A percentile compares a stretch with the other conserved stretches of the same genome.
Evolutionary conservation across 208 protist species (phyloP).

Genomic region (Leishmania martiniquensis): DNA sequence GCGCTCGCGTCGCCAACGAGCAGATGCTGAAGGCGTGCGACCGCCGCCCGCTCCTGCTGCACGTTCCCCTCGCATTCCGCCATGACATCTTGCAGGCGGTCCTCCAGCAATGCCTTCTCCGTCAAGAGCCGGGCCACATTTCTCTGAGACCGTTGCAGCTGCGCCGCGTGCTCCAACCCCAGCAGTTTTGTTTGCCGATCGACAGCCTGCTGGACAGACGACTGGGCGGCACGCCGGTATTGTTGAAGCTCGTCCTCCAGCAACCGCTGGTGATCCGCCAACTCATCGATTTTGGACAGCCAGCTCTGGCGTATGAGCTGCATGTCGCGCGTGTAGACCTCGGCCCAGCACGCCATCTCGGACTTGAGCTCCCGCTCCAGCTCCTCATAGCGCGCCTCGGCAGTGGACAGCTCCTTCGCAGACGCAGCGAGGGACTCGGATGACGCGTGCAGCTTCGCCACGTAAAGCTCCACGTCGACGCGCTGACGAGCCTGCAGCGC

Average conservation of each 20-base stretch:
- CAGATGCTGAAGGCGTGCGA: conserved; percentile 10
- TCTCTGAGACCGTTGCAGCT: not conserved
- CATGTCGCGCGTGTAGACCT: conserved; percentile 15
- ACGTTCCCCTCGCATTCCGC: conserved; percentile 12
- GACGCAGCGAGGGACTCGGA: conserved; percentile 9
- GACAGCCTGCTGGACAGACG: conserved; percentile 14
- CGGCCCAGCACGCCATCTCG: not conserved
- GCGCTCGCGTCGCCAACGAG: not conserved
- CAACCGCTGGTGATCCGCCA: conserved; percentile 12
- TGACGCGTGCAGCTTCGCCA: conserved; percentile 8
- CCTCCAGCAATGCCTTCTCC: conserved; percentile 15
- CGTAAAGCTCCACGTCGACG: conserved; percentile 12
- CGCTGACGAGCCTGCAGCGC: conserved; percentile 13
- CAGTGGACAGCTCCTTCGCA: not conserved
- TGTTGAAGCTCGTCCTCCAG: conserved; percentile 24
- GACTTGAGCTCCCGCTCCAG: conserved; percentile 10
- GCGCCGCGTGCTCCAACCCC: conserved; percentile 1
- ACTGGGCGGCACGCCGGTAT: not conserved
- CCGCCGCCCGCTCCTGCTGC: conserved; percentile 15
- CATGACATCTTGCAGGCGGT: conserved; percentile 1
- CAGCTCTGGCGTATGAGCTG: conserved; percentile 24
- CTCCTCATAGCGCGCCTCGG: not conserved
- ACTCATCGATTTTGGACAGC: conserved; percentile 10
- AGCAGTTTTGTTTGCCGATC: conserved; percentile 23
- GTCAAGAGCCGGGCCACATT: conserved; percentile 13